These are phyloP conservation scores for Tilletia indica DNA, from an alignment of 1,284 basidiomycete genomes.

Conservation along the genomic window DNA sequence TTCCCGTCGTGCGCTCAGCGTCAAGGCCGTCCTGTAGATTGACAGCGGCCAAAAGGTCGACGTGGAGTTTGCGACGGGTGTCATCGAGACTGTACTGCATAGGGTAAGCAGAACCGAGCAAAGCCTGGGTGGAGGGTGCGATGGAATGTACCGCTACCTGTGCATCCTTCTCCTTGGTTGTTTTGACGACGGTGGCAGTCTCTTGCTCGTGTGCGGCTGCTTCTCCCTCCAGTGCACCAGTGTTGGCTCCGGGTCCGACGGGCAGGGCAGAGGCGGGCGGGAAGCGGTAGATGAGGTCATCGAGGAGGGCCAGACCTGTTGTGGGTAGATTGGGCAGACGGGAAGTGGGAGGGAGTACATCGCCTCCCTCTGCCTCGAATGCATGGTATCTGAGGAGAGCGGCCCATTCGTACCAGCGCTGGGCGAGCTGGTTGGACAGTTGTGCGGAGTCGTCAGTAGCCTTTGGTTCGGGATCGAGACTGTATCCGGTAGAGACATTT, in stretches of 20 bases:
- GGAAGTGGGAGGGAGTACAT: slow-evolving; percentile 44
- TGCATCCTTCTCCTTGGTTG: slow-evolving; percentile 19
- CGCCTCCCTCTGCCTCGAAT: slow-evolving; percentile 38
- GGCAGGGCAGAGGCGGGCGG: slow-evolving; percentile 31
- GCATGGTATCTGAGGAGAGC: slow-evolving; percentile 44
- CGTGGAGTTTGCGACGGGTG: slow-evolving; percentile 38
- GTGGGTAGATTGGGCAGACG: slow-evolving; percentile 48
- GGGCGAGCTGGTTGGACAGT: slow-evolving; percentile 33
- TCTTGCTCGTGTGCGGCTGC: slow-evolving; percentile 22
- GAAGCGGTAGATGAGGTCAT: slow-evolving; percentile 43
- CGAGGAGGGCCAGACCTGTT: slow-evolving; percentile 44
- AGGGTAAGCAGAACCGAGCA: slow-evolving; percentile 51
- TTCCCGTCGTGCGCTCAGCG: slow-evolving; percentile 20
- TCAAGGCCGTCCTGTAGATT: slow-evolving; percentile 43
- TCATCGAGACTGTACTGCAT: slow-evolving; percentile 41
- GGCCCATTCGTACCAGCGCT: slow-evolving; percentile 41
- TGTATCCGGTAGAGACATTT: slow-evolving; percentile 25
- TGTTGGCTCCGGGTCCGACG: not conserved
- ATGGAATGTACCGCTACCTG: slow-evolving; percentile 21
- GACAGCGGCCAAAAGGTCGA: slow-evolving; percentile 43
- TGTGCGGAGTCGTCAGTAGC: not conserved
- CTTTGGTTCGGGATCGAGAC: slow-evolving; percentile 17
- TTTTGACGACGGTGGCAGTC: slow-evolving; percentile 13
- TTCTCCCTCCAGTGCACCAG: slow-evolving; percentile 24
- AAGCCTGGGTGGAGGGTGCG: slow-evolving; percentile 36